Evolutionary conservation across 495 filamentous ascomycete genomes (phyloP).

Genomic region (Elaphomyces granulatus): DNA sequence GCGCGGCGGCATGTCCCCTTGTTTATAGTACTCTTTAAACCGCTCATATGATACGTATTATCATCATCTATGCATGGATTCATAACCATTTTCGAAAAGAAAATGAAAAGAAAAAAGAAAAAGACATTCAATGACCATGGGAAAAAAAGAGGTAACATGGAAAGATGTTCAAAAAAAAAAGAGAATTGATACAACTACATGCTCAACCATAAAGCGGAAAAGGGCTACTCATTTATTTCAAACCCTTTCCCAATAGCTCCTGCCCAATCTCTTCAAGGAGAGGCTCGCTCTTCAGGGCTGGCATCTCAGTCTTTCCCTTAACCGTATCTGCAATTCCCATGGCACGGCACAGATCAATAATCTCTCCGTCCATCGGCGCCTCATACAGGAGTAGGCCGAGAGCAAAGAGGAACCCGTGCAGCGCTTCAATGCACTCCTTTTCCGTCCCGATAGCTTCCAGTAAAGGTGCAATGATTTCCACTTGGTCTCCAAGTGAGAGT

Average conservation of each 20-base stretch:
- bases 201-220: too few relatives aligned
- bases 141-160: too few relatives aligned
- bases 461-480: conserved; percentile 63
- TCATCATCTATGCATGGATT: too few relatives aligned
- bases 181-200: too few relatives aligned
- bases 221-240: conserved; percentile 9
- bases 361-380: conserved; percentile 48
- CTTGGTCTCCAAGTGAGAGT: conserved; percentile 51
- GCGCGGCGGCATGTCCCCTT: too few relatives aligned
- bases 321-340: conserved; percentile 54
- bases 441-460: conserved; percentile 61
- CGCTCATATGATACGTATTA: too few relatives aligned
- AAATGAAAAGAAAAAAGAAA: too few relatives aligned
- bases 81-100: too few relatives aligned
- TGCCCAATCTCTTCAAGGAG: conserved; percentile 45
- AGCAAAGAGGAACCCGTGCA: conserved; percentile 57
- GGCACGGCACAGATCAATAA: conserved; percentile 57
- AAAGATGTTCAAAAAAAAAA: too few relatives aligned
- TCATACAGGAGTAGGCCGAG: conserved; percentile 62
- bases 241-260: conserved; percentile 29
- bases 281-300: conserved; percentile 37
- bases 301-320: conserved; percentile 32
- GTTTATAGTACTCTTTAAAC: too few relatives aligned
- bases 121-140: too few relatives aligned
- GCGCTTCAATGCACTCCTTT: conserved; percentile 50